These are phyloP conservation scores for Clonostachys byssicola DNA, from an alignment of 2,329 filamentous ascomycete species.

Conservation along the genomic window DNA sequence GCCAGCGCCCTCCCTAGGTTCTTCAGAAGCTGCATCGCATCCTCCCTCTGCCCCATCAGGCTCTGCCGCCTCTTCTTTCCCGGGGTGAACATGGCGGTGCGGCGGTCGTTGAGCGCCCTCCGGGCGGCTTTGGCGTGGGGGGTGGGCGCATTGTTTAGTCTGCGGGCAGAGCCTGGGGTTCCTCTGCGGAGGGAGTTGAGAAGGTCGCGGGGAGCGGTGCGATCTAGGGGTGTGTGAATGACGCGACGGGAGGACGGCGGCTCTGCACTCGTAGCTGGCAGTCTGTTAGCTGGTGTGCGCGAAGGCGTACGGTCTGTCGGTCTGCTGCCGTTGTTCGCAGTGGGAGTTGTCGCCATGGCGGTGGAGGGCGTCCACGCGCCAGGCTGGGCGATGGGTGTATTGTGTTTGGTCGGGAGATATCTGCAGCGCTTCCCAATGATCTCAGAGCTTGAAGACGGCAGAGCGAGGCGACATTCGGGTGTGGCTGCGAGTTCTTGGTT, in stretches of 20 bases:
- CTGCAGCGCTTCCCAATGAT: too few species aligned
- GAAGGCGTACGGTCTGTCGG: background rate
- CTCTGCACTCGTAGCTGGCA: conserved; percentile 12
- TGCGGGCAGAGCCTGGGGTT: conserved; percentile 37
- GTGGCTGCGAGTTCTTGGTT: too few species aligned
- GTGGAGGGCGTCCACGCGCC: background rate
- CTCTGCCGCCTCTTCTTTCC: conserved; percentile 55
- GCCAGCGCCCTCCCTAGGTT: conserved; percentile 51
- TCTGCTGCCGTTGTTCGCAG: background rate
- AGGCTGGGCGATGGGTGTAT: too few species aligned
- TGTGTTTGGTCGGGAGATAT: too few species aligned
- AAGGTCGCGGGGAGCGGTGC: conserved; percentile 24
- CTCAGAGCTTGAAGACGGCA: too few species aligned
- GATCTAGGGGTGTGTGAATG: conserved; percentile 37
- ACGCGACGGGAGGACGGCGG: conserved; percentile 32
- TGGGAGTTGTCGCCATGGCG: conserved; percentile 1
- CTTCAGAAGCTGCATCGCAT: conserved; percentile 47
- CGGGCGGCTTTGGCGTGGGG: conserved; percentile 59
- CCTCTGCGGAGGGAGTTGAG: conserved; percentile 32
- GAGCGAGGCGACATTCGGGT: too few species aligned
- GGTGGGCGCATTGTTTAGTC: conserved; percentile 41
- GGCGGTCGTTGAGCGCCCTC: conserved; percentile 52
- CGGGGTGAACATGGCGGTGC: conserved; percentile 56
- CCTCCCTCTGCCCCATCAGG: conserved; percentile 49
- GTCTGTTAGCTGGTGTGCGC: conserved; percentile 18